These are phyloP conservation scores for Cenchrus purpureus DNA, from an alignment of 176 grass and related monocot species.

Conservation along the genomic window DNA sequence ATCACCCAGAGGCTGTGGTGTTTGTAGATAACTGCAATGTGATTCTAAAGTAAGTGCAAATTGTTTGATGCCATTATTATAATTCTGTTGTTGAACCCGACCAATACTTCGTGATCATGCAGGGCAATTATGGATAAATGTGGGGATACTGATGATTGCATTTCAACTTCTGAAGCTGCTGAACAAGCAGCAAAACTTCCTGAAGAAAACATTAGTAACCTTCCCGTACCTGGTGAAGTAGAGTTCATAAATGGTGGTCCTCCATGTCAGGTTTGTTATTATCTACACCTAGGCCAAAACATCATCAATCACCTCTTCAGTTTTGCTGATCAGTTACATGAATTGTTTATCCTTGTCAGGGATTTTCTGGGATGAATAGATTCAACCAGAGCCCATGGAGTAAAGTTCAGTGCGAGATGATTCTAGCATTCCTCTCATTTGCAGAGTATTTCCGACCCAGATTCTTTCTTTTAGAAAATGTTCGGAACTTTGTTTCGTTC, in stretches of 20 bases:
- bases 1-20: constrained; percentile 88
- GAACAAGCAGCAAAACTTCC: constrained; percentile 72
- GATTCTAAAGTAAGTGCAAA: constrained; percentile 80
- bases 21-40: constrained; percentile 99
- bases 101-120: constrained; percentile 20
- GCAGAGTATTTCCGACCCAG: constrained; percentile 92
- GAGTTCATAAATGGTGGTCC: constrained; percentile 99
- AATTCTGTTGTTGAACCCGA: not conserved
- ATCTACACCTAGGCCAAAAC: constrained; percentile 25
- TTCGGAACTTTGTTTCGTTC: constrained; percentile 96
- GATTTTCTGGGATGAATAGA: constrained; percentile 99
- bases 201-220: constrained; percentile 82
- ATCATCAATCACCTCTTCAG: not conserved
- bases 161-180: constrained; percentile 91
- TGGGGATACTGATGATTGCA: constrained; percentile 87
- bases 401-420: constrained; percentile 99
- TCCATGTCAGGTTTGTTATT: constrained; percentile 83
- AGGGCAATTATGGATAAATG: constrained; percentile 99
- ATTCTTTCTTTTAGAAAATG: constrained; percentile 98
- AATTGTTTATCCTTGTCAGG: constrained; percentile 53
- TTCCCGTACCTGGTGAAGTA: constrained; percentile 93
- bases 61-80: constrained; percentile 7
- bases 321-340: not conserved
- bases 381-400: constrained; percentile 98
- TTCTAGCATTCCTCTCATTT: constrained; percentile 96